Evolutionary conservation across 352 stramenopile species (phyloP), one percentile per base, ranked within the genome.

Genomic region (Globisporangium radiosum): DNA sequence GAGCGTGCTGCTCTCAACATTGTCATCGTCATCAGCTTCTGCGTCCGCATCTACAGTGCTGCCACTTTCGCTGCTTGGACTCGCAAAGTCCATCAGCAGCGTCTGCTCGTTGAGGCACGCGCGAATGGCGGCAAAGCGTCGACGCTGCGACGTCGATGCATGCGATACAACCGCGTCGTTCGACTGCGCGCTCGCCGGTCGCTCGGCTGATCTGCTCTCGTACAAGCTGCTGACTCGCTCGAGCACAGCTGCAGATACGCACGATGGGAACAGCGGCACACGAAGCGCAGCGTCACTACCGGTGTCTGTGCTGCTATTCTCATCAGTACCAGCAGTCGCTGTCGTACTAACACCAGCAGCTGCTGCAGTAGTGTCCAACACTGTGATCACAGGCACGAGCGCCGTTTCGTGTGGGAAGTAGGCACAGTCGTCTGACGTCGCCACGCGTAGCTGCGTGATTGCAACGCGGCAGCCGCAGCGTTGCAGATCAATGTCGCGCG

Each of bases 381-480:
- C 73, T 3, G 75, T 82, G 60, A 92, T 81, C 47, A 88, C 62
- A 3, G 83, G 75, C 15, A 91, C 71, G 14, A 85, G 63, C n/a
- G 81, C 81, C 1, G 66, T 70, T 33, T 78, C 59, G 67, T 88
- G 67, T 11, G 81, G 77, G 10, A 86, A 92, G 52, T 92, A 92
- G 4, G 70, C 69, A 62, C 80, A 92, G 64, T 78, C 73, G 1
- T 59, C 52, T 2, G 83, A 62, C 10, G 64, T 65, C 0, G 68
- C 54, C 15, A 91, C 83, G 2, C 59, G 40, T 44, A 87, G 59
- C 11, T 43, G 43, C 5, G 50, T 63, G 15, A 81, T 60, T 36
- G 48, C 25, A 42, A 85, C 62, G 8, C 58, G 0, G 50, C 75
- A 90, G 1, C 79, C 83, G 42, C 67, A 52, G 1, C 78, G 75